Conservation (phyloP, 305 asterid species). For the Fraxinus velutina region DNA sequence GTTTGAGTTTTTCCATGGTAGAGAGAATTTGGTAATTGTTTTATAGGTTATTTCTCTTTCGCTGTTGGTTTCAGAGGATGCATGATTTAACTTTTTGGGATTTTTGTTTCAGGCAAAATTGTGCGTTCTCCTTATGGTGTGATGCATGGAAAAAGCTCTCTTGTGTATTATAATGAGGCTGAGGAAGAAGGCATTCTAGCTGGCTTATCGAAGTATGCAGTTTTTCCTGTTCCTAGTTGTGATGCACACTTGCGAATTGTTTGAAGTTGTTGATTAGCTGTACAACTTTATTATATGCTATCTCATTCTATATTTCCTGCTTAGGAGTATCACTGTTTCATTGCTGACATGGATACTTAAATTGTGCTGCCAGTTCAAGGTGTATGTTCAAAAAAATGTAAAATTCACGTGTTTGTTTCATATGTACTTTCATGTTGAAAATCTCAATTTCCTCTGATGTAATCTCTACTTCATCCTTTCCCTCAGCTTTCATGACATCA, state of each 20-base stretch:
- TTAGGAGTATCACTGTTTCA: background rate
- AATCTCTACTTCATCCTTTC: background rate
- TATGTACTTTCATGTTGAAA: background rate
- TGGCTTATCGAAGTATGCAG: conserved; percentile 76
- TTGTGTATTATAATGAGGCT: conserved; percentile 75
- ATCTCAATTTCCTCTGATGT: conserved; percentile 14
- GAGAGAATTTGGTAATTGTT: background rate
- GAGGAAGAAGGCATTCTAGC: conserved; percentile 81
- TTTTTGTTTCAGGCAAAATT: conserved; percentile 58
- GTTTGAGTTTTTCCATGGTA: background rate
- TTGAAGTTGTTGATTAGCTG: conserved; percentile 4
- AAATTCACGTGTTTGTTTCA: conserved; percentile 3
- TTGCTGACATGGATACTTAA: background rate
- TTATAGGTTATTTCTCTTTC: conserved; percentile 5
- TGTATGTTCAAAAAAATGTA: background rate
- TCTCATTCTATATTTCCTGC: conserved; percentile 1
- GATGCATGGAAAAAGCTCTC: conserved; percentile 94
- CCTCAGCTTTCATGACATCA: background rate
- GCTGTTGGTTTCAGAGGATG: background rate
- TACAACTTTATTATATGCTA: background rate
- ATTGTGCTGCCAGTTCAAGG: conserved; percentile 2
- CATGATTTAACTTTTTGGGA: background rate
- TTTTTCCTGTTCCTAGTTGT: background rate
- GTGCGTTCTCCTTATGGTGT: conserved; percentile 88
- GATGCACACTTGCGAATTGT: background rate